phyloP scores from a whole-genome alignment of 2,329 filamentous ascomycete species.

The Hypoxylon sp. region DNA sequence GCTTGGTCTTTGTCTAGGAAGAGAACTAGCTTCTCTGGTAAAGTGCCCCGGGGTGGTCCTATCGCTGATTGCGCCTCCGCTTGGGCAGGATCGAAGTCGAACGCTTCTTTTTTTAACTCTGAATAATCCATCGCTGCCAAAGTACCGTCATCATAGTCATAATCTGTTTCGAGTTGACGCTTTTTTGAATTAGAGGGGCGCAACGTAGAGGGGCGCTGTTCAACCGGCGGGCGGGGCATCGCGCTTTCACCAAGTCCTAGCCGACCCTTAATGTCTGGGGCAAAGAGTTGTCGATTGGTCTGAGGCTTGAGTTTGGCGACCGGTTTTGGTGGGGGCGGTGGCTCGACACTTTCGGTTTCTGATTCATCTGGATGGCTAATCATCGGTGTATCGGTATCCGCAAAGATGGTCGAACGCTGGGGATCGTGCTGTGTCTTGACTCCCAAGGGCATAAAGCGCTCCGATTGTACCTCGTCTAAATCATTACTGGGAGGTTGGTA shows the following conservation, averaged over 20 bases:
- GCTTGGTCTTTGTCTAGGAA: constrained; percentile 58
- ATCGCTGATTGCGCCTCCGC: constrained; percentile 55
- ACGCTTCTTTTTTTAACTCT: constrained; percentile 64
- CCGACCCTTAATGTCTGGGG: constrained; percentile 38
- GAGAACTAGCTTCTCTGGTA: constrained; percentile 64
- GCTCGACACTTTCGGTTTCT: constrained; percentile 45
- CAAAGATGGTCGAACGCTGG: constrained; percentile 50
- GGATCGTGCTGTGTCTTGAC: constrained; percentile 42
- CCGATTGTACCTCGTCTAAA: constrained; percentile 39
- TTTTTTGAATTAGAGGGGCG: constrained; percentile 46
- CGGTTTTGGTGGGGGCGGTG: constrained; percentile 48
- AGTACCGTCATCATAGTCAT: constrained; percentile 70
- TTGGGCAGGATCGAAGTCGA: constrained; percentile 68
- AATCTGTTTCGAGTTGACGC: constrained; percentile 59
- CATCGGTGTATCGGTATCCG: constrained; percentile 49
- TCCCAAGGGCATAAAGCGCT: constrained; percentile 36
- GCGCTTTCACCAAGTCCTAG: constrained; percentile 45
- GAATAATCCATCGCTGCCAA: constrained; percentile 67
- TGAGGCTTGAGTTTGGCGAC: constrained; percentile 44
- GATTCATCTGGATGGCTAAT: constrained; percentile 48
- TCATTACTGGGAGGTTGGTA: constrained; percentile 45
- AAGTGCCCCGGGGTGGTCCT: constrained; percentile 55
- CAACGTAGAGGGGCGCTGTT: constrained; percentile 39
- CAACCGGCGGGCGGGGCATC: constrained; percentile 45
- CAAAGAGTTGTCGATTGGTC: constrained; percentile 49